Conservation (phyloP, 305 asterid species). For the Coffea humblotiana region DNA sequence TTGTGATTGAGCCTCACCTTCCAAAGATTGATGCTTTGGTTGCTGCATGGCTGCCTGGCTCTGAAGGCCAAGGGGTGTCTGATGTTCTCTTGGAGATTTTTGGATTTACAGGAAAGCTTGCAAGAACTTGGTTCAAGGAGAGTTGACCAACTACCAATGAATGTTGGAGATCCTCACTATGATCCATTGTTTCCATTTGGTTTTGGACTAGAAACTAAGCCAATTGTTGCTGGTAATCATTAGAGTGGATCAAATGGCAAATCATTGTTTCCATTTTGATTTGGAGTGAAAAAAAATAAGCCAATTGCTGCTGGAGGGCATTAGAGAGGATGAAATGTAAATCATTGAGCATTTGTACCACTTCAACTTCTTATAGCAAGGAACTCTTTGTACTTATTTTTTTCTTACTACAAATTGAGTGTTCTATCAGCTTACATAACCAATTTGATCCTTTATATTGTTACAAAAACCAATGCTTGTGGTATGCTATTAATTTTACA, state of each 20-base stretch:
- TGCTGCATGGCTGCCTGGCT: conserved; percentile 96
- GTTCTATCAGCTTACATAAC: too few relatives aligned
- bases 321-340: too few relatives aligned
- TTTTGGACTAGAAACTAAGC: conserved; percentile 57
- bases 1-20: conserved; percentile 67
- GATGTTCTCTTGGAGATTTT: conserved; percentile 87
- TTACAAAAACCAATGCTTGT: too few relatives aligned
- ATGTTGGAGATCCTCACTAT: conserved; percentile 69
- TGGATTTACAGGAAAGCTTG: conserved; percentile 64
- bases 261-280: conserved; percentile 73
- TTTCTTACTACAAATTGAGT: too few relatives aligned
- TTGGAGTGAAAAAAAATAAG: conserved; percentile 44
- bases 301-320: too few relatives aligned
- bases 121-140: conserved; percentile 79
- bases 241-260: too few relatives aligned
- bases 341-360: too few relatives aligned
- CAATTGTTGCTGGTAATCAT: too few relatives aligned
- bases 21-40: conserved; percentile 70
- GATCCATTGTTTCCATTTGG: conserved; percentile 87
- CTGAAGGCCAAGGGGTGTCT: conserved; percentile 86
- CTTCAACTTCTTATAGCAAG: too few relatives aligned
- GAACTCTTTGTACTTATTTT: too few relatives aligned
- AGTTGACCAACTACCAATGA: conserved; percentile 84
- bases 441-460: too few relatives aligned
- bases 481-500: too few relatives aligned